These are phyloP conservation scores for Trifolium pratense DNA, from an alignment of 306 rosid species.

Conservation along the genomic window DNA sequence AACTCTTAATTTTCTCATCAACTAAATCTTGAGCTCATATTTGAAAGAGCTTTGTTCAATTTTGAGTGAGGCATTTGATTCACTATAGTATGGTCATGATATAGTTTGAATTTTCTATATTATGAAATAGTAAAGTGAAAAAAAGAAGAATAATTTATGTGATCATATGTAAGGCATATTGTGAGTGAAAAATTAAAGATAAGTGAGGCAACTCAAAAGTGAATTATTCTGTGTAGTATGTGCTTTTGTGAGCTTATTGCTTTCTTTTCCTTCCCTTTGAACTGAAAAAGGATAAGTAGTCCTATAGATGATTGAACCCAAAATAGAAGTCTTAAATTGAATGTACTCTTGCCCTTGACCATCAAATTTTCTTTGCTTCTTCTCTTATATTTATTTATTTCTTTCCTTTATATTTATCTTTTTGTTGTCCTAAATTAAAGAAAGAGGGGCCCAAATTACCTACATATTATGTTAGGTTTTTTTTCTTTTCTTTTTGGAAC, in stretches of 20 bases:
- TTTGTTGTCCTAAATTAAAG: conserved; percentile 20
- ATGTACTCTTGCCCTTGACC: background rate
- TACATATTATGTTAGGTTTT: conserved; percentile 21
- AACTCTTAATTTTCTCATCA: no score
- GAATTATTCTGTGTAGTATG: conserved; percentile 36
- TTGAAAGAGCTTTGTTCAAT: background rate
- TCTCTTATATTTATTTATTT: no score
- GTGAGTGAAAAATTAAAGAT: conserved; percentile 39
- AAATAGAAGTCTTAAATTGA: conserved; percentile 28
- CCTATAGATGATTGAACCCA: conserved; percentile 45
- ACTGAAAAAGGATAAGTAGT: conserved; percentile 45
- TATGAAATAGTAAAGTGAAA: conserved; percentile 23
- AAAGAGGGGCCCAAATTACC: conserved; percentile 38
- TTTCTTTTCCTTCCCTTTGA: conserved; percentile 42
- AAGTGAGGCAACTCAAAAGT: conserved; percentile 38
- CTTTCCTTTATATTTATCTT: conserved; percentile 6
- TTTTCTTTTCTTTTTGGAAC: no score
- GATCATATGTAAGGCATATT: conserved; percentile 14
- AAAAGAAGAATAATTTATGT: background rate
- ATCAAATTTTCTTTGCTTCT: conserved; percentile 35
- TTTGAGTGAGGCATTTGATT: background rate
- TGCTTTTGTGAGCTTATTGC: conserved; percentile 38
- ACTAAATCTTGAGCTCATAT: background rate
- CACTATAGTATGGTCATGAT: background rate
- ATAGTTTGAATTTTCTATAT: background rate